These are phyloP conservation scores for Oryza officinalis DNA, from an alignment of 176 grass and related monocot species.

Conservation along the genomic window DNA sequence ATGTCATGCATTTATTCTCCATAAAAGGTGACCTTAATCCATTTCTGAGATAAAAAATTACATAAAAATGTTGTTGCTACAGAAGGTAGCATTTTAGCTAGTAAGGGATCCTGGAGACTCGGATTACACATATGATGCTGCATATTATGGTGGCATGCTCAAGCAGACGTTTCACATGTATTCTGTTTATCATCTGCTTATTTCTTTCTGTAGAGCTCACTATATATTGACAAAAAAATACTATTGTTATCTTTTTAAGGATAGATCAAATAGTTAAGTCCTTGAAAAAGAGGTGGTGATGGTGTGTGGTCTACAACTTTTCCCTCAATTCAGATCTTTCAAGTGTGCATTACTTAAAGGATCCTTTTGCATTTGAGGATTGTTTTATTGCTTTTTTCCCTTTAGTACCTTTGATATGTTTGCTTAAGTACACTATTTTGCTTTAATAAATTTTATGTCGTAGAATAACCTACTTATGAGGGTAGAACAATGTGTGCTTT, in stretches of 20 bases:
- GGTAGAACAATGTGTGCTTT: background rate
- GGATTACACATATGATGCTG: background rate
- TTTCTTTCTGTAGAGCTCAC: background rate
- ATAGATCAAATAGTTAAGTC: background rate
- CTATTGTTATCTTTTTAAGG: background rate
- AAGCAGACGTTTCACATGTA: conserved; percentile 5
- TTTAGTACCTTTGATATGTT: background rate
- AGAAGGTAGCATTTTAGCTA: conserved; percentile 8
- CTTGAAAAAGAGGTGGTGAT: background rate
- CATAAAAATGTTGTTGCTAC: conserved; percentile 14
- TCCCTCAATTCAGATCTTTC: background rate
- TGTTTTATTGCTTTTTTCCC: background rate
- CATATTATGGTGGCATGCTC: background rate
- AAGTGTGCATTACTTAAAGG: background rate
- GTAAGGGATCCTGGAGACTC: background rate
- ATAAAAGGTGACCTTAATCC: background rate
- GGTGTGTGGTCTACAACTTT: background rate
- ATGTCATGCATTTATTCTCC: background rate
- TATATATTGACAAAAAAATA: conserved; percentile 1
- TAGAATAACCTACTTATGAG: background rate
- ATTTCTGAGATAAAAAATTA: background rate
- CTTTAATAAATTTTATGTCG: background rate
- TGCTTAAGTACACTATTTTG: conserved; percentile 1
- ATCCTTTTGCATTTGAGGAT: background rate
- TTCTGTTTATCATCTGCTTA: background rate